phyloP scores from a whole-genome alignment of 2,329 filamentous ascomycete genomes.

The Epicoccum sorghinum region DNA sequence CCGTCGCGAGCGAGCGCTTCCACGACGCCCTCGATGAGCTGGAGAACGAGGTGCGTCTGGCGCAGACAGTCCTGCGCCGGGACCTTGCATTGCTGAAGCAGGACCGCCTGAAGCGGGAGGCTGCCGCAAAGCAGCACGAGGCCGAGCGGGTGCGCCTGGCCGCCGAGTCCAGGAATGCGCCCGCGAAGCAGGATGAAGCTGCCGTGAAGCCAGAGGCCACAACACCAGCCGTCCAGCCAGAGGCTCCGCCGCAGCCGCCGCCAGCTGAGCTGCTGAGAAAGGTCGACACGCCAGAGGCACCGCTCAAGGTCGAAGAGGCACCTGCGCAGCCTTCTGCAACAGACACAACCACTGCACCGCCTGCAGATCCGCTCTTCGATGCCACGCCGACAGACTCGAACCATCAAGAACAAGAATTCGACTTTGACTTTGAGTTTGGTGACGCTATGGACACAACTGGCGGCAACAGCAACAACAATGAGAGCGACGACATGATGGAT shows the following conservation, averaged over 20 bases:
- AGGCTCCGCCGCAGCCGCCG: slow-evolving; percentile 4
- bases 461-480: slow-evolving; percentile 18
- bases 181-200: slow-evolving; percentile 12
- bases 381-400: slow-evolving; percentile 35
- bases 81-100: slow-evolving; percentile 46
- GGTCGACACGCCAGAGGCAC: slow-evolving; percentile 16
- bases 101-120: slow-evolving; percentile 45
- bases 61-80: slow-evolving; percentile 43
- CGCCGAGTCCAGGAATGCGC: slow-evolving; percentile 30
- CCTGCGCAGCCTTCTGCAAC: slow-evolving; percentile 20
- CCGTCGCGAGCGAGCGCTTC: slow-evolving; percentile 51
- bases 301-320: slow-evolving; percentile 23
- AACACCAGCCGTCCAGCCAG: slow-evolving; percentile 18
- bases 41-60: slow-evolving; percentile 51
- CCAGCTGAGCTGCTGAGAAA: slow-evolving; percentile 7
- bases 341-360: slow-evolving; percentile 21
- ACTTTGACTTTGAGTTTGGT: slow-evolving; percentile 49
- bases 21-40: slow-evolving; percentile 60
- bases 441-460: slow-evolving; percentile 35
- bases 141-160: slow-evolving; percentile 41
- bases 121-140: slow-evolving; percentile 38
- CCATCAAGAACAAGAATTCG: slow-evolving; percentile 39
- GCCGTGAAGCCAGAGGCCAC: slow-evolving; percentile 22
- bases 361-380: slow-evolving; percentile 41
- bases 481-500: slow-evolving; percentile 34